Conservation (phyloP, 2,329 filamentous ascomycete species). For the Cyphellophora attinorum region DNA sequence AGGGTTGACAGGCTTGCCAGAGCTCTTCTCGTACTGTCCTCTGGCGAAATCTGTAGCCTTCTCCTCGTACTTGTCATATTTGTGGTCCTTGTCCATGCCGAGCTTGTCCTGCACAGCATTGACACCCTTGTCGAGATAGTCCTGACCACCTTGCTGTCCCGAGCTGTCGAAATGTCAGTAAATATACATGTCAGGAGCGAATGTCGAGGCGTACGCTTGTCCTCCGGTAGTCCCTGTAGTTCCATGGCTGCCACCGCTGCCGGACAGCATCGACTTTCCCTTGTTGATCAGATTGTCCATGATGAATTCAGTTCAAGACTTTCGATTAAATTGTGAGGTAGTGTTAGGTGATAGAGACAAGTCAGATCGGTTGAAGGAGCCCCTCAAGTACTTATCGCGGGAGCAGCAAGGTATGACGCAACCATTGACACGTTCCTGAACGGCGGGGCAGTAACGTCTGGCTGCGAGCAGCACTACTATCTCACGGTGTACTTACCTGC, state of each 20-base stretch:
- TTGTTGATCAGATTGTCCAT: slow-evolving; percentile 1
- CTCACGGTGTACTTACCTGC: no score
- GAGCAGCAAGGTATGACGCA: no score
- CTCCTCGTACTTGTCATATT: slow-evolving; percentile 4
- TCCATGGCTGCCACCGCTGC: neutral
- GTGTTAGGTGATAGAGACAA: no score
- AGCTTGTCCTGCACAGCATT: neutral
- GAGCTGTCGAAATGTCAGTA: neutral
- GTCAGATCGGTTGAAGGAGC: no score
- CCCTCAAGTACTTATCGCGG: no score
- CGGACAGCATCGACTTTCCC: slow-evolving; percentile 1
- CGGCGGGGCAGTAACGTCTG: no score
- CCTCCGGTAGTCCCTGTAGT: neutral
- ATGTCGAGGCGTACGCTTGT: neutral
- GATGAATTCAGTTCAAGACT: no score
- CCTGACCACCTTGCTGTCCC: neutral
- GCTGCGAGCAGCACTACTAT: no score
- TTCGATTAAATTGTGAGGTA: no score
- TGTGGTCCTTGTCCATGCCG: slow-evolving; percentile 3
- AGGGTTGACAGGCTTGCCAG: neutral
- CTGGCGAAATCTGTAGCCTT: neutral
- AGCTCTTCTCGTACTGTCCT: neutral
- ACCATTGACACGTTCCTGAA: no score
- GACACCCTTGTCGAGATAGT: neutral
- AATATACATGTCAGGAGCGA: neutral